Base-by-base conservation (phyloP, 108 stramenopile genomes). In the Skeletonema tropicum region DNA sequence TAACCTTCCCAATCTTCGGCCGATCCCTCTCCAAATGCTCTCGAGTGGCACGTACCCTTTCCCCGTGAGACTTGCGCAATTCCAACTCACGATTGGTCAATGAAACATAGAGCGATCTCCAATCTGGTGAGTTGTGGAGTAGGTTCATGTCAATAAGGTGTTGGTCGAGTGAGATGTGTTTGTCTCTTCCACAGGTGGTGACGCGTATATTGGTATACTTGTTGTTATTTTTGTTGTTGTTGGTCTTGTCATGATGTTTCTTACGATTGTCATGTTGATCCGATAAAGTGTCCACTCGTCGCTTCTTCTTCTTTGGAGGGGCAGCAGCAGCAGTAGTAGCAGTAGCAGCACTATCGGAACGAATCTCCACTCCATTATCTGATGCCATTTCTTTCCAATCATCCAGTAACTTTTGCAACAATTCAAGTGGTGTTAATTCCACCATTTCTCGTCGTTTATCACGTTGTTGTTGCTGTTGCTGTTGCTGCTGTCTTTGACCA, bases 1-100 rank as follows among this genome's bases (percentile, higher is more conserved):
- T 39, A 19, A 81, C 80, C 58, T 81, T 81, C 0, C 80, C 80
- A 30, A 81, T 61, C 45, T 75, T 70, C 5, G 74, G 74, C 14
- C 80, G 62, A 21, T 64, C 68, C 69, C 70, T 70, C 35, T 74
- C 74, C 64, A 81, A 86, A 89, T 67, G 87, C 85, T 83, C 86
- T 10, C 90, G 83, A 10, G 25, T 88, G 49, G 79, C 64, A 38
- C 79, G 71, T 10, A 76, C 80, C 7, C 64, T 66, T 31, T 75
- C 72, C 66, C 77, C 76, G 12, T 74, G 76, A 9, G 80, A 71
- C 57, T 61, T 68, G 9, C 76, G 57, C 5, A 75, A 59, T 30
- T 46, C 38, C 49, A 41, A 21, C 46, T 70, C 74, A 11, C 78
- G 78, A 38, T 75, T 55, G 38, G 33, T 33, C 5, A 73, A 66